phyloP scores from a whole-genome alignment of 441 rosid genomes.

The Pelargonium myrrhifolium region DNA sequence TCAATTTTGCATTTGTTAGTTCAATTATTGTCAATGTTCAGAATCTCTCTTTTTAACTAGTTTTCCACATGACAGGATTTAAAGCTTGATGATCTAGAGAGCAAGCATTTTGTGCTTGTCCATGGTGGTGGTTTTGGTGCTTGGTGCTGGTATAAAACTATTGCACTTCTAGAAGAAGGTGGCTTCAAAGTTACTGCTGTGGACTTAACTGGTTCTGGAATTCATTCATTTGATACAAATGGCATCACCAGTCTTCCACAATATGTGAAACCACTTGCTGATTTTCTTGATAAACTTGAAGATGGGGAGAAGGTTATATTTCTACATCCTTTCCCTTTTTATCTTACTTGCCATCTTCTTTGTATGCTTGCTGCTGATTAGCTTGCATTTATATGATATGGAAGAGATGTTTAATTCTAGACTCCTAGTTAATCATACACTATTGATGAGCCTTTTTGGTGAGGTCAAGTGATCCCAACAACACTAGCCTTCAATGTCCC shows the following conservation, averaged over 20 bases:
- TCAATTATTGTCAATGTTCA: background rate
- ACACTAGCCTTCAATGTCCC: no score
- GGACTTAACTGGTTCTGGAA: slow-evolving; percentile 86
- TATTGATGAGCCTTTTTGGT: no score
- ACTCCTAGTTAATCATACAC: background rate
- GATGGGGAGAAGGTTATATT: slow-evolving; percentile 61
- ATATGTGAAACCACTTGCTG: slow-evolving; percentile 75
- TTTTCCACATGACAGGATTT: slow-evolving; percentile 40
- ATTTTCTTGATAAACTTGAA: slow-evolving; percentile 57
- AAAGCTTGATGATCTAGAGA: slow-evolving; percentile 66
- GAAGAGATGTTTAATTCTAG: background rate
- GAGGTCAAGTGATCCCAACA: no score
- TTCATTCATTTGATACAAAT: slow-evolving; percentile 61
- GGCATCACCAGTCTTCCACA: slow-evolving; percentile 60
- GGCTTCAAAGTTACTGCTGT: slow-evolving; percentile 80
- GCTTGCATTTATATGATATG: background rate
- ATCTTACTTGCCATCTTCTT: background rate
- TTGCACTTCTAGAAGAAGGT: slow-evolving; percentile 78
- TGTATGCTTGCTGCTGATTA: slow-evolving; percentile 4
- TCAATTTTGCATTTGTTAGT: background rate
- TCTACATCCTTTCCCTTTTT: slow-evolving; percentile 12
- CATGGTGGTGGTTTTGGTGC: slow-evolving; percentile 99
- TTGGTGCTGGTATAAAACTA: slow-evolving; percentile 98
- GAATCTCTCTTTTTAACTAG: slow-evolving; percentile 9
- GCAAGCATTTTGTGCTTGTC: slow-evolving; percentile 69